phyloP scores from a whole-genome alignment of 164 flowering plant species.

The Tetrastigma voinierianum region DNA sequence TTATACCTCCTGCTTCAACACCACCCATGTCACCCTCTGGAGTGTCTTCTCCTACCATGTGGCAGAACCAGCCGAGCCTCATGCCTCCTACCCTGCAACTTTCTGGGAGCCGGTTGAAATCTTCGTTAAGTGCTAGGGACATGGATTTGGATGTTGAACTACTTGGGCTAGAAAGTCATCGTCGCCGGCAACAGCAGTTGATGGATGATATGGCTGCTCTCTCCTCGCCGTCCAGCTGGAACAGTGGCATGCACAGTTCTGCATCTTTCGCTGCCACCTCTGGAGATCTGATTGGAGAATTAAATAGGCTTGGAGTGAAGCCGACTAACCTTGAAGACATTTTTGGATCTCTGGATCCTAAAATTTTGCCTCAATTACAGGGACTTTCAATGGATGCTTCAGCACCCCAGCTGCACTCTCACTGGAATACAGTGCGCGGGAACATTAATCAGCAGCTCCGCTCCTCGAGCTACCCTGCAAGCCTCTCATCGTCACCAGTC shows the following conservation, averaged over 20 bases:
- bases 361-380: constrained; percentile 34
- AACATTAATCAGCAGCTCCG: constrained; percentile 39
- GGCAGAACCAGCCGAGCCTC: constrained; percentile 39
- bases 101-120: constrained; percentile 48
- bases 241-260: constrained; percentile 16
- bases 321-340: constrained; percentile 48
- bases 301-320: constrained; percentile 29
- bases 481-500: constrained; percentile 37
- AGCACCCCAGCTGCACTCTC: constrained; percentile 36
- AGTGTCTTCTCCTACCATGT: constrained; percentile 42
- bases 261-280: constrained; percentile 30
- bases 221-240: constrained; percentile 52
- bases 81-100: constrained; percentile 42
- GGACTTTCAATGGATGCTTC: constrained; percentile 29
- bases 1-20: constrained; percentile 35
- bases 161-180: constrained; percentile 30
- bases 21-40: constrained; percentile 50
- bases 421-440: constrained; percentile 37
- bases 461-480: constrained; percentile 36
- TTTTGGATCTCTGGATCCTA: constrained; percentile 36
- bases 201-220: constrained; percentile 43
- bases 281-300: constrained; percentile 28
- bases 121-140: constrained; percentile 42
- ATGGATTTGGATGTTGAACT: constrained; percentile 40
- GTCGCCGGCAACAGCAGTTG: constrained; percentile 32